Conservation (phyloP, 176 grass and related monocot species). For the Puccinellia tenuiflora region DNA sequence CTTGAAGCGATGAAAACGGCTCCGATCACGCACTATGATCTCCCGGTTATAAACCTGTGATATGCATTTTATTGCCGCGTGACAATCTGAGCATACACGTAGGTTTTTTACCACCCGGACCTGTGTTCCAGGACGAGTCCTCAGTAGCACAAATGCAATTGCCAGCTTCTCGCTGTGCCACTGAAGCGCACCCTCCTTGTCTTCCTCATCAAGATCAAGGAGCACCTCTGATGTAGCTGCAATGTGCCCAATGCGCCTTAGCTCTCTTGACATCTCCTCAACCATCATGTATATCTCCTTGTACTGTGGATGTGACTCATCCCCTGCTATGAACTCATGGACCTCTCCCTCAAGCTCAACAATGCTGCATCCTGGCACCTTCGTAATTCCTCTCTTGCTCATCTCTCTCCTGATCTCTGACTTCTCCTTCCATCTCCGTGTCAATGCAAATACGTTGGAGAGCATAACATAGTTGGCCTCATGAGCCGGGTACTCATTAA, state of each 20-base stretch:
- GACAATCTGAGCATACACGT: constrained; percentile 55
- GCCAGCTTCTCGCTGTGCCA: constrained; percentile 78
- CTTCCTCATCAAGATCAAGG: constrained; percentile 68
- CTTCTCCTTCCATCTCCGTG: constrained; percentile 48
- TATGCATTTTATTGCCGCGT: constrained; percentile 54
- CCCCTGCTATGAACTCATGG: constrained; percentile 68
- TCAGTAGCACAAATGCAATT: constrained; percentile 49
- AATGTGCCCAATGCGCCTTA: constrained; percentile 44
- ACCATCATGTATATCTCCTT: constrained; percentile 63
- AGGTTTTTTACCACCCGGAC: constrained; percentile 68
- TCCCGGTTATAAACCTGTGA: constrained; percentile 48
- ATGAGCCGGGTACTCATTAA: constrained; percentile 39
- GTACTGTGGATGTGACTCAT: constrained; percentile 43
- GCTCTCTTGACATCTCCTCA: constrained; percentile 61
- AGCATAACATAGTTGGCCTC: constrained; percentile 63
- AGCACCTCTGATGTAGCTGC: constrained; percentile 45
- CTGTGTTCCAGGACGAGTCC: constrained; percentile 40
- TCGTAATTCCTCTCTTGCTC: constrained; percentile 57
- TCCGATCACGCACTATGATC: constrained; percentile 61
- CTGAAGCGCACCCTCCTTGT: constrained; percentile 57
- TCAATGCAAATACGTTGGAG: constrained; percentile 59
- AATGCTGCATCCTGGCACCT: constrained; percentile 57
- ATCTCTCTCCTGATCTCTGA: constrained; percentile 57
- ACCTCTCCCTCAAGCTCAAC: constrained; percentile 69
- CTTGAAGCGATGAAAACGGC: constrained; percentile 62